phyloP scores from a whole-genome alignment of 306 rosid genomes.

The Ormosia semicastrata region DNA sequence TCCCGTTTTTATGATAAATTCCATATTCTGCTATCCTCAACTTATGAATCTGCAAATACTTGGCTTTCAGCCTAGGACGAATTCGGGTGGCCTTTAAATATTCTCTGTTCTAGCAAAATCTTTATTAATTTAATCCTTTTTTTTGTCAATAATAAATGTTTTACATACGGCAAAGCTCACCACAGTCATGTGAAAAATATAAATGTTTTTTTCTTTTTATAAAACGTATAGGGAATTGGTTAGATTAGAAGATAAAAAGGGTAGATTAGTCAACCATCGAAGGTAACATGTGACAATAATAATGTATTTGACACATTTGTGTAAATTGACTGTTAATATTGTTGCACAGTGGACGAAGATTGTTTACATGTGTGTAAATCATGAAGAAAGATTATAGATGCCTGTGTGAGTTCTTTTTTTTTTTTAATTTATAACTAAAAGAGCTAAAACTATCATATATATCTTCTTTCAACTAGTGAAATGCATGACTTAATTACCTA shows the following conservation, averaged over 20 bases:
- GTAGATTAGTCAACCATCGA: background rate
- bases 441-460: too few species aligned
- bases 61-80: conserved; percentile 20
- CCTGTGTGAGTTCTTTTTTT: background rate
- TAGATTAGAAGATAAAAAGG: background rate
- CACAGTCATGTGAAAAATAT: background rate
- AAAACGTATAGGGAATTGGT: background rate
- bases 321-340: background rate
- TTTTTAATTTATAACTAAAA: background rate
- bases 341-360: background rate
- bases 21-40: conserved; percentile 14
- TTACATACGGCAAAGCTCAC: background rate
- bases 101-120: background rate
- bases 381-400: background rate
- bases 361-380: background rate
- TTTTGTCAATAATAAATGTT: background rate
- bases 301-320: background rate
- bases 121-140: background rate
- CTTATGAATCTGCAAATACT: conserved; percentile 32
- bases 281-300: background rate
- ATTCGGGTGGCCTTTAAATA: conserved; percentile 32
- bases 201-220: background rate
- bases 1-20: background rate
- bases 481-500: background rate
- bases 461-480: too few species aligned